Conservation (phyloP, 2,329 filamentous ascomycete genomes). For the Penicillium sp. region DNA sequence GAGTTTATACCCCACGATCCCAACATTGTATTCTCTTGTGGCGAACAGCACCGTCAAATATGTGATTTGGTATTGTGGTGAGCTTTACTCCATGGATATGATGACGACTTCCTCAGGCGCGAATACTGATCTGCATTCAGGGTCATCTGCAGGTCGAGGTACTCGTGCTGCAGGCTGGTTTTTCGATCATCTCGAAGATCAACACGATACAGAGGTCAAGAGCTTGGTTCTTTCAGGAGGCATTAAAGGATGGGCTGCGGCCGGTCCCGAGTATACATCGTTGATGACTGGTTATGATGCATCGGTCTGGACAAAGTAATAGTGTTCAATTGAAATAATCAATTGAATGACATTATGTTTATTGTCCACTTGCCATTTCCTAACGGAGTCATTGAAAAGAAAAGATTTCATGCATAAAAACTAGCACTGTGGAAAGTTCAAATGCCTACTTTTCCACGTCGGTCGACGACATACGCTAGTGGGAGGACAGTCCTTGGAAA, state of each 20-base stretch:
- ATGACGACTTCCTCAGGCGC: not conserved
- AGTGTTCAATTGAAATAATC: not conserved
- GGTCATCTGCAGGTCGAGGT: conserved; percentile 55
- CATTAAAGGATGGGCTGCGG: conserved; percentile 55
- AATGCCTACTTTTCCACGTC: too few species aligned
- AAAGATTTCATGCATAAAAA: too few species aligned
- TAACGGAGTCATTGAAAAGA: too few species aligned
- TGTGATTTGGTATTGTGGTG: conserved; percentile 45
- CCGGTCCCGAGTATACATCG: conserved; percentile 48
- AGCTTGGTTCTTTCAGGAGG: conserved; percentile 53
- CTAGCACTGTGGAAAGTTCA: too few species aligned
- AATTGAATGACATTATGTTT: not conserved
- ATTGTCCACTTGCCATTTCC: not conserved
- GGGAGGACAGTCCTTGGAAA: too few species aligned
- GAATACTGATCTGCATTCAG: conserved; percentile 32
- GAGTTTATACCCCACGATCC: conserved; percentile 38
- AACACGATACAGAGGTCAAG: conserved; percentile 43
- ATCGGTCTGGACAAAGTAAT: conserved; percentile 16
- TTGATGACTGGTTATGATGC: conserved; percentile 48
- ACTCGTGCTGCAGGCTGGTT: conserved; percentile 57
- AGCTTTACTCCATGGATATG: conserved; percentile 10
- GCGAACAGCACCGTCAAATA: conserved; percentile 29
- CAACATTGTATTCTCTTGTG: conserved; percentile 37
- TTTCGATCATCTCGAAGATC: conserved; percentile 49
- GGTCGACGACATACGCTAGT: too few species aligned